Percentiles rank a stretch among this genome's conserved stretches.
Conservation (phyloP, 495 filamentous ascomycete genomes). For the Penicillium ucsense region DNA sequence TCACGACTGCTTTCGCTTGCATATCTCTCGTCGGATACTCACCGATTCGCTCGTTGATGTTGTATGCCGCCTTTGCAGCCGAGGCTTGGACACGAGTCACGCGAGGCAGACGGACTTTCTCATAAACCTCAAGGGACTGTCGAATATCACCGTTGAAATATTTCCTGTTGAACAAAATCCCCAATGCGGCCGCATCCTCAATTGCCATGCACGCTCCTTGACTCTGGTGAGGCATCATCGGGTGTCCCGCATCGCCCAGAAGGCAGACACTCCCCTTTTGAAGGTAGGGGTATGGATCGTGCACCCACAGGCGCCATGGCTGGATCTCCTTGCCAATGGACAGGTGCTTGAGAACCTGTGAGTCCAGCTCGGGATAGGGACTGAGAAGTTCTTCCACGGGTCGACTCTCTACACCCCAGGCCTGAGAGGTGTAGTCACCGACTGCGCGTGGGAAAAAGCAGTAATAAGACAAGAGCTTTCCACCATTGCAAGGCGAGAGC, state of each 20-base stretch:
- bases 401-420: conserved; percentile 28
- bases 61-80: conserved; percentile 36
- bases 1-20: too few species aligned
- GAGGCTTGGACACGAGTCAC: conserved; percentile 36
- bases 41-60: conserved; percentile 43
- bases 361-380: conserved; percentile 35
- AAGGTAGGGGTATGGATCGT: conserved; percentile 36
- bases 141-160: conserved; percentile 34
- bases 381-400: conserved; percentile 34
- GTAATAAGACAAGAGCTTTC: conserved; percentile 38
- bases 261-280: conserved; percentile 25
- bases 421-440: conserved; percentile 32
- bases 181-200: conserved; percentile 40
- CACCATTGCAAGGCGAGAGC: conserved; percentile 38
- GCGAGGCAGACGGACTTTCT: conserved; percentile 34
- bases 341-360: conserved; percentile 29
- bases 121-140: conserved; percentile 30
- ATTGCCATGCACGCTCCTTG: conserved; percentile 44
- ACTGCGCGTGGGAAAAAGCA: conserved; percentile 39
- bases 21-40: conserved; percentile 1
- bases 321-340: conserved; percentile 34
- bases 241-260: conserved; percentile 31
- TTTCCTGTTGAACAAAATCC: conserved; percentile 33
- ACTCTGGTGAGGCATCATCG: conserved; percentile 45
- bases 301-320: conserved; percentile 42